phyloP scores from a whole-genome alignment of 2,329 filamentous ascomycete genomes.

The Fusarium haematococcum region DNA sequence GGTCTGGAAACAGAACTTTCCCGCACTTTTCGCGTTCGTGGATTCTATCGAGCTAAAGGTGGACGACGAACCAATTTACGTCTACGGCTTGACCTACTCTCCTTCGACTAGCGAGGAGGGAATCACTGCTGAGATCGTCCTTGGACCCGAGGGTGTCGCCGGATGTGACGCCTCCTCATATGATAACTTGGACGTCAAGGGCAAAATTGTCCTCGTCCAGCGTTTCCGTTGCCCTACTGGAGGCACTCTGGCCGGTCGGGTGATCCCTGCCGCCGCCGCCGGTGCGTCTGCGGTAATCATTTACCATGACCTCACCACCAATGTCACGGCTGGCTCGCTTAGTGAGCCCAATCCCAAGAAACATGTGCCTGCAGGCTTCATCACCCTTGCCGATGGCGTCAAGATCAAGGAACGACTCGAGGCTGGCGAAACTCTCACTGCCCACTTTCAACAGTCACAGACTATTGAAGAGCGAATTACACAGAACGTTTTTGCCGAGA shows the following conservation, averaged over 20 bases:
- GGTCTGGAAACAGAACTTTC: constrained; percentile 62
- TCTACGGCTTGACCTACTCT: constrained; percentile 36
- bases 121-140: constrained; percentile 35
- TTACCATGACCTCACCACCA: constrained; percentile 35
- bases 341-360: constrained; percentile 37
- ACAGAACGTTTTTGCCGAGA: constrained; percentile 37
- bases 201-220: constrained; percentile 43
- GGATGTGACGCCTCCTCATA: constrained; percentile 37
- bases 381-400: constrained; percentile 52
- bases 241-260: constrained; percentile 37
- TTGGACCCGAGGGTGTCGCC: constrained; percentile 36
- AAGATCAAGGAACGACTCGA: constrained; percentile 53
- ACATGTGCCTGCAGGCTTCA: constrained; percentile 33
- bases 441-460: constrained; percentile 34
- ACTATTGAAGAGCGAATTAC: constrained; percentile 40
- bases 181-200: constrained; percentile 35
- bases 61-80: constrained; percentile 30
- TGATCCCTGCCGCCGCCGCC: constrained; percentile 33
- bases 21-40: constrained; percentile 58
- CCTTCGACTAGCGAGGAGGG: constrained; percentile 32
- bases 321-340: constrained; percentile 28
- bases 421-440: constrained; percentile 50
- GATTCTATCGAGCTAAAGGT: constrained; percentile 54
- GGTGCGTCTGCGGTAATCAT: constrained; percentile 36
- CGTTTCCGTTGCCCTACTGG: constrained; percentile 41